A percentile compares a stretch with the other conserved stretches of the same genome.
Evolutionary conservation across 1,284 basidiomycete genomes (phyloP).

Genomic region (Apiotrichum siamense): DNA sequence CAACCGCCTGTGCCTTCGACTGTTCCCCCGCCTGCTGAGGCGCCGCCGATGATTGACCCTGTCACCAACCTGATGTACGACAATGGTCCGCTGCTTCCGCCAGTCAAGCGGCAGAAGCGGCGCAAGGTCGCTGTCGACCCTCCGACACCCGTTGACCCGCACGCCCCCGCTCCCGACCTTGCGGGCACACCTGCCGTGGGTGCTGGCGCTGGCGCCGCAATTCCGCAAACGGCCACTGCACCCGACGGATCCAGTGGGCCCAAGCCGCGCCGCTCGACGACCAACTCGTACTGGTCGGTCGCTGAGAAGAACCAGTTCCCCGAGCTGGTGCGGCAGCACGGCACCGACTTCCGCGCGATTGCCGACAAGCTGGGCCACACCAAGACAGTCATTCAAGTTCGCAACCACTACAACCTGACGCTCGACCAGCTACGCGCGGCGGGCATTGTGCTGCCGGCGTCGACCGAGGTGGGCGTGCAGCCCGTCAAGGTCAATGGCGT

Average conservation of each 20-base stretch:
- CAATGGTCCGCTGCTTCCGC: conserved; percentile 26
- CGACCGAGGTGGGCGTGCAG: conserved; percentile 15
- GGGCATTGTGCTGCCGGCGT: conserved; percentile 12
- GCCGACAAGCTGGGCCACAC: conserved; percentile 61
- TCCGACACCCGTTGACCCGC: conserved; percentile 11
- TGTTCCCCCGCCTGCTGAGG: neutral
- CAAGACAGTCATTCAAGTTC: conserved; percentile 74
- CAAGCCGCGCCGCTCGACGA: conserved; percentile 20
- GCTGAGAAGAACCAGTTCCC: conserved; percentile 56
- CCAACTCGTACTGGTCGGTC: conserved; percentile 53
- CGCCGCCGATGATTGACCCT: conserved; percentile 7
- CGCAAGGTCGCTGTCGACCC: conserved; percentile 23
- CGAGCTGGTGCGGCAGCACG: conserved; percentile 60
- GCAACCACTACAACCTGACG: conserved; percentile 50
- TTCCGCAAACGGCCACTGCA: neutral
- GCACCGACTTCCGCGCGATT: conserved; percentile 68
- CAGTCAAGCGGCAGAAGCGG: conserved; percentile 35
- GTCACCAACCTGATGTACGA: conserved; percentile 11
- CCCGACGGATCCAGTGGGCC: too few relatives aligned
- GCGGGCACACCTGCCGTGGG: neutral
- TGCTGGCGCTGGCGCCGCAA: too few relatives aligned
- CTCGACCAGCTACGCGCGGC: conserved; percentile 9
- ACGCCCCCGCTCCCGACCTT: neutral
- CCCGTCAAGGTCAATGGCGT: conserved; percentile 18
- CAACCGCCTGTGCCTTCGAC: neutral